Percentiles rank a stretch among this genome's conserved stretches.
phyloP scores from a whole-genome alignment of 768 basidiomycete genomes.

The Glaciozyma antarctica region DNA sequence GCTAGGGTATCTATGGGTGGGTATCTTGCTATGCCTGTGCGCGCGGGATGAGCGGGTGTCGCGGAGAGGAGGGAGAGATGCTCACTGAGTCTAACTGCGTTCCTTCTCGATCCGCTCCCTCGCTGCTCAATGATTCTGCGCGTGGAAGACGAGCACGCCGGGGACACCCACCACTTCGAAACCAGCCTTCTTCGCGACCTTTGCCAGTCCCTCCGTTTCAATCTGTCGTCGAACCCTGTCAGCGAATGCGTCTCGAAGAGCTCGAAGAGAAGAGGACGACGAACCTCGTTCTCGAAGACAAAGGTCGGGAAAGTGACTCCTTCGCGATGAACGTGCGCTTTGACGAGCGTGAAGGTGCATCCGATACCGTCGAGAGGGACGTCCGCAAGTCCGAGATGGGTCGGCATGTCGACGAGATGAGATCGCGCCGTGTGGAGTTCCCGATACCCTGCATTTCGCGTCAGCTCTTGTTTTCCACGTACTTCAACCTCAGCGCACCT shows the following conservation, averaged over 20 bases:
- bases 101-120: no score
- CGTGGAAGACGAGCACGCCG: constrained; percentile 13
- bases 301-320: constrained; percentile 21
- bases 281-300: constrained; percentile 18
- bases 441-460: constrained; percentile 7
- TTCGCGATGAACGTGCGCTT: constrained; percentile 21
- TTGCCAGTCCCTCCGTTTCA: constrained; percentile 20
- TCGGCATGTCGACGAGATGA: constrained; percentile 25
- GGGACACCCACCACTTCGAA: constrained; percentile 23
- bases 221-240: neutral
- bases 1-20: no score
- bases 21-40: no score
- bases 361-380: constrained; percentile 25
- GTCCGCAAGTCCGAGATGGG: constrained; percentile 15
- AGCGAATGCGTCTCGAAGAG: no score
- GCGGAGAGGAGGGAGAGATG: no score
- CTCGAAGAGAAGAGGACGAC: neutral
- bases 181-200: constrained; percentile 10
- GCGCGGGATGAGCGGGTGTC: no score
- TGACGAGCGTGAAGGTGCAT: constrained; percentile 21
- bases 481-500: neutral
- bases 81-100: no score
- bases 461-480: neutral
- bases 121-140: constrained; percentile 9
- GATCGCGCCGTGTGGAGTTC: constrained; percentile 10